Evolutionary conservation across 2,329 filamentous ascomycete species (phyloP).

Genomic region (Aspergillus novoparasiticus): DNA sequence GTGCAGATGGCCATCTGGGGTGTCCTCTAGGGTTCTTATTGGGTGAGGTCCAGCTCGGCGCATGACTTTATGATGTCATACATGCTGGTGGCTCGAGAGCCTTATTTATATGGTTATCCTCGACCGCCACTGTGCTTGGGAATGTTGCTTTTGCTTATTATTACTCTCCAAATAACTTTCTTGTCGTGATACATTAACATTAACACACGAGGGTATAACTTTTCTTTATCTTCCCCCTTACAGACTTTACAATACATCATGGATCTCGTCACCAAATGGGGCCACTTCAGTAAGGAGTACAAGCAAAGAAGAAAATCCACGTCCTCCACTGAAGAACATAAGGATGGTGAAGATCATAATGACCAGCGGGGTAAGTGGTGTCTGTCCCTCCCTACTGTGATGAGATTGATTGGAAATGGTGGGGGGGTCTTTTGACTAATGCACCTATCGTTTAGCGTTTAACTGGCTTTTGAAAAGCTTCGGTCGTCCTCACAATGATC

Average conservation of each 20-base stretch:
- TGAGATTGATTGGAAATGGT: neutral
- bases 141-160: neutral
- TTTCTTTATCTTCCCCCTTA: neutral
- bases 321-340: no score
- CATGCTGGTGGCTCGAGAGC: neutral
- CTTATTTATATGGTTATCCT: neutral
- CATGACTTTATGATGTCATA: constrained; percentile 2
- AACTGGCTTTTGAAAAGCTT: constrained; percentile 57
- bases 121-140: neutral
- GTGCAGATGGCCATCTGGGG: neutral
- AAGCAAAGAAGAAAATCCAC: no score
- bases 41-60: neutral
- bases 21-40: neutral
- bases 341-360: neutral
- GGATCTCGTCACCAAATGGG: constrained; percentile 19
- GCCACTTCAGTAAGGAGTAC: constrained; percentile 11
- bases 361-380: constrained; percentile 13
- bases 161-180: neutral
- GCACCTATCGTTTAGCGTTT: constrained; percentile 48
- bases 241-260: constrained; percentile 2
- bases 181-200: neutral
- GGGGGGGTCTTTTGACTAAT: neutral
- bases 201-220: neutral
- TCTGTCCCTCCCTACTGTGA: neutral
- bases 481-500: constrained; percentile 17